A percentile compares a stretch with the other conserved stretches of the same genome.
Evolutionary conservation across 78 protist genomes (phyloP).

Genomic region (Emiliania huxleyi): DNA sequence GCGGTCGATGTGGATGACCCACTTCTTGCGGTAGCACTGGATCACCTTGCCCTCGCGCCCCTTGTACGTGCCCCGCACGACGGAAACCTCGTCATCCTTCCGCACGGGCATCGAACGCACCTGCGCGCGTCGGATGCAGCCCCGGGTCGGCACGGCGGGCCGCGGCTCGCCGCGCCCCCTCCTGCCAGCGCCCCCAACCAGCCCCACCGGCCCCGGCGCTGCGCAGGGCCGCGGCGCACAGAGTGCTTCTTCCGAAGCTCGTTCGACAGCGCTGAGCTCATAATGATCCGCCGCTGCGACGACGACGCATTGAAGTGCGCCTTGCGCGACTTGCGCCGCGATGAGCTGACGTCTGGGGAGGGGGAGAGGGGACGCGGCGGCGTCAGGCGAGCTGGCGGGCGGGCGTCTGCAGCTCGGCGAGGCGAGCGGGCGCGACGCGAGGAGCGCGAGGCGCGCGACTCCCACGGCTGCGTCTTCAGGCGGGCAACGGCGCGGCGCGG

Average conservation of each 20-base stretch:
- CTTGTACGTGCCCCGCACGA: constrained; percentile 88
- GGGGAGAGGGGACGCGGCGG: background rate
- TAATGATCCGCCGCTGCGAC: constrained; percentile 79
- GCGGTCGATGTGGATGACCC: constrained; percentile 91
- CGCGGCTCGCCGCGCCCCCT: too few species aligned
- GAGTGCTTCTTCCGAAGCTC: constrained; percentile 93
- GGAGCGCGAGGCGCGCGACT: too few species aligned
- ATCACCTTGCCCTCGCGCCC: constrained; percentile 85
- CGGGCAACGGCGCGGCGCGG: too few species aligned
- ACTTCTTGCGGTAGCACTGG: constrained; percentile 90
- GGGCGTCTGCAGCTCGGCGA: too few species aligned
- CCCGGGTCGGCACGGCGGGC: too few species aligned
- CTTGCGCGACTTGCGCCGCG: constrained; percentile 94
- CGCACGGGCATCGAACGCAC: constrained; percentile 96
- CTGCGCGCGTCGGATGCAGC: too few species aligned
- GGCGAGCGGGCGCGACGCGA: too few species aligned
- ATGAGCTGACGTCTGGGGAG: constrained; percentile 66
- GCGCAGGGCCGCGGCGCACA: too few species aligned
- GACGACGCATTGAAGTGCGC: constrained; percentile 99
- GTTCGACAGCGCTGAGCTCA: constrained; percentile 95
- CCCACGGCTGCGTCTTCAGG: too few species aligned
- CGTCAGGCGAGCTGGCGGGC: too few species aligned
- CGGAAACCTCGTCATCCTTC: constrained; percentile 97
- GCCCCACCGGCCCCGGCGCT: too few species aligned
- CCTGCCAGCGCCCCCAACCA: too few species aligned